Base-by-base conservation (phyloP, 768 basidiomycete genomes). In the Pleurotus salmoneostramineus region DNA sequence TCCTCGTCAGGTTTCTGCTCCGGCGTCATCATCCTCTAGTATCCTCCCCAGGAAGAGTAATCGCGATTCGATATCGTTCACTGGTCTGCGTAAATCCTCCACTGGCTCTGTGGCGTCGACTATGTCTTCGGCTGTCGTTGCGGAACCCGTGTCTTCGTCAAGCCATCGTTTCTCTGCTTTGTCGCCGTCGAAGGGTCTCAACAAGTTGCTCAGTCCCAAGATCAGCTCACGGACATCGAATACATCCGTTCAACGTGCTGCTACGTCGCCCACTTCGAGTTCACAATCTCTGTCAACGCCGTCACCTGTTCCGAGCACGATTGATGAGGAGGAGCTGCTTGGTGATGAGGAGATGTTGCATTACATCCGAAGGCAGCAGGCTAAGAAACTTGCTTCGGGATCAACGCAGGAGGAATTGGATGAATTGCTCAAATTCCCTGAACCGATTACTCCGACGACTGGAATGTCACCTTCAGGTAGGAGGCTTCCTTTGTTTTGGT, bases 331-430 rank as follows among this genome's bases (percentile, higher is more conserved):
- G 61, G 92, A 95, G 69, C 51, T 89, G 5, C 73, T 90, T 14
- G 97, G 92, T 12, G 97, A 99, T 67, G 95, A 97, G 60, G 97
- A 99, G 74, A 99, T 99, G 97, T 72, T 91, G 66, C 88, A 90
- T 58, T 99, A 96, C 71, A 91, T 98, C 61, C 84, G 85, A 62
- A 83, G 95, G 27, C 92, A 97, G 62, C 89, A 94, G 63, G 84
- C 91, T 40, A 94, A 94, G 77, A 93, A 89, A 71, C 69, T 94
- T 61, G 88, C 91, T 7, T 79, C 81, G 10, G 93, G 93, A 32
- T 87, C 92, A 6, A 87, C 85, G 34, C 91, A 93, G 66, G 87
- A 90, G 62, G 91, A 96, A 62, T 73, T 99, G 47, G 92, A 97
- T 62, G 88, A 88, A 49, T 74, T 98, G 64, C 80, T 97, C 56